These are phyloP conservation scores for Colletotrichum sidae DNA, from an alignment of 2,329 filamentous ascomycete genomes.

Conservation along the genomic window DNA sequence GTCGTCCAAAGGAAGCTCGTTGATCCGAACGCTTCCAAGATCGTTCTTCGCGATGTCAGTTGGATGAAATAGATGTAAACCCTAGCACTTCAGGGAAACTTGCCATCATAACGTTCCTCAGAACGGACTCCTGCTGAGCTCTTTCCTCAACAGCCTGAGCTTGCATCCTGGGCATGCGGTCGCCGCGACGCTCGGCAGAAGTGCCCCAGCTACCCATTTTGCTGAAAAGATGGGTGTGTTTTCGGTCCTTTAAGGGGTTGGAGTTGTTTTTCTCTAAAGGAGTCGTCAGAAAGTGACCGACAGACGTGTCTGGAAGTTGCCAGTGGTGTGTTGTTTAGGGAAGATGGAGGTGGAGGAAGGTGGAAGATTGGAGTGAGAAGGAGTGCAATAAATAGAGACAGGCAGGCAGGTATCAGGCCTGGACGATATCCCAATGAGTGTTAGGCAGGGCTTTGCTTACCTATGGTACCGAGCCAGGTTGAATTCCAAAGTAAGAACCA, in stretches of 20 bases:
- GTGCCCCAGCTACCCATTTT: slow-evolving; percentile 28
- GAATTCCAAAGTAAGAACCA: too few species aligned
- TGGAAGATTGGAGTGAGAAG: too few species aligned
- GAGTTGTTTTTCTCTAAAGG: neutral
- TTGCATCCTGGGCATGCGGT: slow-evolving; percentile 23
- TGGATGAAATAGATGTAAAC: neutral
- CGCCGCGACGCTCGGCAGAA: slow-evolving; percentile 5
- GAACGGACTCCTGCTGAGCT: neutral
- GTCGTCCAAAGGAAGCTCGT: slow-evolving; percentile 42
- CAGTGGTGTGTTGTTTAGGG: neutral
- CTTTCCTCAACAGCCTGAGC: neutral
- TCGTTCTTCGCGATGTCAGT: slow-evolving; percentile 42
- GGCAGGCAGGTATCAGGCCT: too few species aligned
- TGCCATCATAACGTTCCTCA: slow-evolving; percentile 28
- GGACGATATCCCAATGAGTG: too few species aligned
- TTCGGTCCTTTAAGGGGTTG: neutral
- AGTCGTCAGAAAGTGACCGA: too few species aligned
- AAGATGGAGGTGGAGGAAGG: neutral
- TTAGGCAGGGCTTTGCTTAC: too few species aligned
- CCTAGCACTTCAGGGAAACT: neutral
- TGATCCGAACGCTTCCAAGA: slow-evolving; percentile 43
- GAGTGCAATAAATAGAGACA: too few species aligned
- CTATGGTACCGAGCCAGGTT: too few species aligned
- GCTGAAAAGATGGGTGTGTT: neutral
- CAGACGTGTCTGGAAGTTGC: neutral